These are phyloP conservation scores for Cadophora gregata DNA, from an alignment of 2,329 filamentous ascomycete genomes.

Conservation along the genomic window DNA sequence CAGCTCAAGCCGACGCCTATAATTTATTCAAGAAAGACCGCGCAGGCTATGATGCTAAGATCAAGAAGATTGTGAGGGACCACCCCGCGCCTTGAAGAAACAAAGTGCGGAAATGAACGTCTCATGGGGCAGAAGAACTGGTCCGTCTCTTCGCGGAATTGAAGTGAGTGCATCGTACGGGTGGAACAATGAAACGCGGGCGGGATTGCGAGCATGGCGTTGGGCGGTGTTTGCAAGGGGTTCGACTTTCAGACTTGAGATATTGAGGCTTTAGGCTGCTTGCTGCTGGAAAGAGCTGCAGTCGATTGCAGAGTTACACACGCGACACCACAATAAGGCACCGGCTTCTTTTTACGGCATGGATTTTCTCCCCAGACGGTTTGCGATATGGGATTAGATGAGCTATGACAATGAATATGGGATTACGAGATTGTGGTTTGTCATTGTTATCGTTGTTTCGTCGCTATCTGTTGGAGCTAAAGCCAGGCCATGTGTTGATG, in stretches of 20 bases:
- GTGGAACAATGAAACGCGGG: not conserved
- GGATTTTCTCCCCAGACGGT: slow-evolving; percentile 6
- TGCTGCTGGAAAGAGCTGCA: not conserved
- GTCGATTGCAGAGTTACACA: slow-evolving; percentile 12
- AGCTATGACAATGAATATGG: slow-evolving; percentile 11
- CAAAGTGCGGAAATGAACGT: not conserved
- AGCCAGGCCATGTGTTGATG: not conserved
- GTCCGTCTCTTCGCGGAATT: not conserved
- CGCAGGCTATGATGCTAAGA: slow-evolving; percentile 84
- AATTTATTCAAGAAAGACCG: slow-evolving; percentile 94
- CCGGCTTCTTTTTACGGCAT: not conserved
- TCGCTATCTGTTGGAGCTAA: not conserved
- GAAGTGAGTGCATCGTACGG: not conserved
- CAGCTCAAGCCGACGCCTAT: slow-evolving; percentile 96
- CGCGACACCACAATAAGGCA: not conserved
- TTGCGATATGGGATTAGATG: slow-evolving; percentile 15
- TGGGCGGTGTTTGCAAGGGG: slow-evolving; percentile 10
- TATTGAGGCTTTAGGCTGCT: not conserved
- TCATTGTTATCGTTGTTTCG: not conserved
- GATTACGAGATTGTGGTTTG: slow-evolving; percentile 5
- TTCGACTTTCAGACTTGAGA: slow-evolving; percentile 2
- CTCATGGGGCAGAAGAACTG: not conserved
- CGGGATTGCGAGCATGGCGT: slow-evolving; percentile 17
- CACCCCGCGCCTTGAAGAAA: slow-evolving; percentile 73
- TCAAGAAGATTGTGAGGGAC: slow-evolving; percentile 85